Conservation (phyloP, 2,329 filamentous ascomycete genomes). For the Alternaria novae-zelandiae region DNA sequence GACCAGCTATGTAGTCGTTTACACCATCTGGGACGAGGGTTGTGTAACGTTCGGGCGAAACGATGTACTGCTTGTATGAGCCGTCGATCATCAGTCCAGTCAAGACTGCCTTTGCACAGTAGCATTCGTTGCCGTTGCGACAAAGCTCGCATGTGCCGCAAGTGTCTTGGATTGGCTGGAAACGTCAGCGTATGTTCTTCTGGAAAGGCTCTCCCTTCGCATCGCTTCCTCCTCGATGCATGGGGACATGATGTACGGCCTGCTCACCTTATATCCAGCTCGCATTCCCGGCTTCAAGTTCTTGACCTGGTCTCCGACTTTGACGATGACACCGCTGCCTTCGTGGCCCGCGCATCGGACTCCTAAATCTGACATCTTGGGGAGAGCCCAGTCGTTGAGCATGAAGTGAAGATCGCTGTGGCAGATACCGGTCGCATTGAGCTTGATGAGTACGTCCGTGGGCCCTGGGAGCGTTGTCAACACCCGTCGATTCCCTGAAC, state of each 20-base stretch:
- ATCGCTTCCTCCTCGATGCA: background rate
- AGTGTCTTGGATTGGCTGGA: slow-evolving; percentile 33
- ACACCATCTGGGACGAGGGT: slow-evolving; percentile 63
- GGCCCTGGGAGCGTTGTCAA: slow-evolving; percentile 47
- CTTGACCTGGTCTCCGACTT: slow-evolving; percentile 61
- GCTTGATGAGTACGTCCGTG: slow-evolving; percentile 62
- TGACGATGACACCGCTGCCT: slow-evolving; percentile 65
- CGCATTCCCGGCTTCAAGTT: slow-evolving; percentile 52
- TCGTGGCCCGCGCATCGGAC: slow-evolving; percentile 61
- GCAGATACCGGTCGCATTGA: slow-evolving; percentile 66
- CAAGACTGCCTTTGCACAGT: slow-evolving; percentile 55
- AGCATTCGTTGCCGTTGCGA: slow-evolving; percentile 60
- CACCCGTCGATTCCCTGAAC: background rate
- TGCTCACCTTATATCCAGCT: slow-evolving; percentile 44
- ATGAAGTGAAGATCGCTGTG: slow-evolving; percentile 65
- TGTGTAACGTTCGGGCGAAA: slow-evolving; percentile 62
- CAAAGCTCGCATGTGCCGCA: slow-evolving; percentile 55
- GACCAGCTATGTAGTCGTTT: slow-evolving; percentile 62
- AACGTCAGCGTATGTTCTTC: slow-evolving; percentile 7
- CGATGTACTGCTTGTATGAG: slow-evolving; percentile 66
- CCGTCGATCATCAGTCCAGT: slow-evolving; percentile 55
- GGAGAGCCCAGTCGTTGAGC: slow-evolving; percentile 58
- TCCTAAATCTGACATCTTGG: slow-evolving; percentile 49
- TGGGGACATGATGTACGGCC: background rate
- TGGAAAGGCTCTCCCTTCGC: background rate